Conservation (phyloP, 495 filamentous ascomycete species). For the Lepidopterella palustris region DNA sequence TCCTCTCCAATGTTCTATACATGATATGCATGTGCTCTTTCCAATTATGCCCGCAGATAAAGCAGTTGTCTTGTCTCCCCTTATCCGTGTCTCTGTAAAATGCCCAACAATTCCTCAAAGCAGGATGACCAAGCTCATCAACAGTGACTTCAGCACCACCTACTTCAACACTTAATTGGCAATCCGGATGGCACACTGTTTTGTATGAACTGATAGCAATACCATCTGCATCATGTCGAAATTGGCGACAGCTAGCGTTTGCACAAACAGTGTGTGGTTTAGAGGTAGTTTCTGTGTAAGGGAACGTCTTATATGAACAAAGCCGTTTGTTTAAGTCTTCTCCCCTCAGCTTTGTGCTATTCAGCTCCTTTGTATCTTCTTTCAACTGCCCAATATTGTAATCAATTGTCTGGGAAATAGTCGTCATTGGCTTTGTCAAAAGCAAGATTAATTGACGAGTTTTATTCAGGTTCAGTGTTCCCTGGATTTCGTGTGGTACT, state of each 20-base stretch:
- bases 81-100: no score
- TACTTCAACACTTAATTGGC: not conserved
- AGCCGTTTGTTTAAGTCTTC: not conserved
- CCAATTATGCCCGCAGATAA: constrained; percentile 1
- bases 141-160: no score
- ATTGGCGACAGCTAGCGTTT: not conserved
- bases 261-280: not conserved
- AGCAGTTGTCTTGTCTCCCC: constrained; percentile 3
- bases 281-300: not conserved
- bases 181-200: not conserved
- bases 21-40: not conserved
- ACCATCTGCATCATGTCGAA: not conserved
- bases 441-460: constrained; percentile 34
- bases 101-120: no score
- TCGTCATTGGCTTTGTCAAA: constrained; percentile 38
- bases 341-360: not conserved
- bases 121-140: no score
- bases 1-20: not conserved
- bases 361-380: not conserved
- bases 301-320: not conserved
- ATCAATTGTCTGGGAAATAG: constrained; percentile 35
- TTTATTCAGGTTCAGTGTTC: constrained; percentile 39
- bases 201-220: not conserved
- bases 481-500: constrained; percentile 34
- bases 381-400: not conserved